Base-by-base conservation (phyloP, 1,284 basidiomycete genomes). In the Ceratobasidium sp. region DNA sequence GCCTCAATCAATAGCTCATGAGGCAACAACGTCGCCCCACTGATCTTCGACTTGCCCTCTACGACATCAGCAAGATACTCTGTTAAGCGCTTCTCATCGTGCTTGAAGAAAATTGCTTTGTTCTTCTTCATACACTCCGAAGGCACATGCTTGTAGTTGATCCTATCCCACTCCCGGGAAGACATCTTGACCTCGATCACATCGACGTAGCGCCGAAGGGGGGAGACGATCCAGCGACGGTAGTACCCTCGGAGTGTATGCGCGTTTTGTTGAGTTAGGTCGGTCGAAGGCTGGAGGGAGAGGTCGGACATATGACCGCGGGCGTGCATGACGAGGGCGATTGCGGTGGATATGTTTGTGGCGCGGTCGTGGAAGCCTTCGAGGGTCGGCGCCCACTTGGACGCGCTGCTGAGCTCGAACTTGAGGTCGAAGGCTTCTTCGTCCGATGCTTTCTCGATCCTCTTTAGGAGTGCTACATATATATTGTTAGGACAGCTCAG, bases 381-480 rank as follows among this genome's bases (percentile, higher is more conserved):
- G 4, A 88, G 87, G 1, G 87, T 85, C 0, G 91, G 90, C 0
- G 89, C 89, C 90, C 90, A 92, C 79, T 92, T 92, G 4, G 84
- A 84, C 0, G 85, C 89, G 14, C 90, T 85, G 1, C 85, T 86
- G 35, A 91, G 80, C 32, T 82, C 79, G 72, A 80, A 81, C 21
- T 84, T 77, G 38, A 88, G 80, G 0, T 78, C 47, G 74, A 78
- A 14, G 35, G 63, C 71, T 52, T 76, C 75, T 18, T 70, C 78
- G 75, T n/a, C 79, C 80, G 54, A 84, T 9, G 81, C 28, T n/a
- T 69, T 55, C 72, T 62, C 59, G 41, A 83, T 78, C 66, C 82
- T 76, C 6, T 80, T 72, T 35, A 72, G 13, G 47, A 72, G 44
- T 14, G 58, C 70, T 72, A 46, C 28, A 38, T 13, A 49, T 43